These are phyloP conservation scores for Phalaenopsis hybrid DNA, from an alignment of 116 monocot genomes.

Conservation along the genomic window DNA sequence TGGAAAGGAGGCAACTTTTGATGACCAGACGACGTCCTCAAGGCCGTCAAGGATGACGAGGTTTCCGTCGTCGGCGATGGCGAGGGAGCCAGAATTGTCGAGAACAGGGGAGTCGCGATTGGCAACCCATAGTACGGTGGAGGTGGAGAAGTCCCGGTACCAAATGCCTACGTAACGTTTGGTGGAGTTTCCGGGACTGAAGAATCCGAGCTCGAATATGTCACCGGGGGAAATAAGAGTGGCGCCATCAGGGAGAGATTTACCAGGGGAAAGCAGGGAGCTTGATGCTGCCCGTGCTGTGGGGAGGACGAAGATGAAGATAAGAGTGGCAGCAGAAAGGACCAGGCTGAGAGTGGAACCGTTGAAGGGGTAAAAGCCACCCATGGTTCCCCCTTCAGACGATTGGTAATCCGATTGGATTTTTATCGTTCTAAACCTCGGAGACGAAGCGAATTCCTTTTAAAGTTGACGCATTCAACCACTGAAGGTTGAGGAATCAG, in stretches of 20 bases:
- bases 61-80: slow-evolving; percentile 21
- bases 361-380: background rate
- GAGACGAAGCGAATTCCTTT: background rate
- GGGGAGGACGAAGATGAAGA: background rate
- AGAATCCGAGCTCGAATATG: slow-evolving; percentile 50
- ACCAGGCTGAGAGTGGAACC: background rate
- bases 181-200: slow-evolving; percentile 19
- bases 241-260: slow-evolving; percentile 24
- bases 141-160: slow-evolving; percentile 25
- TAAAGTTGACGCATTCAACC: background rate
- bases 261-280: slow-evolving; percentile 7
- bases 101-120: slow-evolving; percentile 31
- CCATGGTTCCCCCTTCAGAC: background rate
- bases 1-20: slow-evolving; percentile 6
- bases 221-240: slow-evolving; percentile 24
- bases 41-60: slow-evolving; percentile 21
- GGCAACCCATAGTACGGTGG: slow-evolving; percentile 43
- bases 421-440: background rate
- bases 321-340: background rate
- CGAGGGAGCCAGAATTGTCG: slow-evolving; percentile 9
- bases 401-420: background rate
- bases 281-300: background rate
- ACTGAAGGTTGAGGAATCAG: background rate
- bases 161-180: slow-evolving; percentile 29
- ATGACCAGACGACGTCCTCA: slow-evolving; percentile 24